Percentiles rank a stretch among this genome's conserved stretches.
Conservation (phyloP, 1,284 basidiomycete species). For the Neotropicomus parvogracilis region DNA sequence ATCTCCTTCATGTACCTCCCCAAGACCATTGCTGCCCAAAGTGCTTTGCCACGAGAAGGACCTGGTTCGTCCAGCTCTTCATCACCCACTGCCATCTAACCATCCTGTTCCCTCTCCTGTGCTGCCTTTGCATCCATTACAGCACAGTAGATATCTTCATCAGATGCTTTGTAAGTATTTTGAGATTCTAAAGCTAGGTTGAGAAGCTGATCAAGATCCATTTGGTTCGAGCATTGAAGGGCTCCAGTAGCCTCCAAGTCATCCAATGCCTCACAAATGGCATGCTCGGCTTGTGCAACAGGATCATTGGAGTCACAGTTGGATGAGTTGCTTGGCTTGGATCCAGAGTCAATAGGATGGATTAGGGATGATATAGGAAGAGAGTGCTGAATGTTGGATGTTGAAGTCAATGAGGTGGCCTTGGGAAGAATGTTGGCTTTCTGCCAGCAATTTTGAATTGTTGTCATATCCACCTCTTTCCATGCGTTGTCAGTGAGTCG, state of each 20-base stretch:
- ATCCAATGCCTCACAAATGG: too few relatives aligned
- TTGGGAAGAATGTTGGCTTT: neutral
- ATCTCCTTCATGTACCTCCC: too few relatives aligned
- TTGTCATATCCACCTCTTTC: neutral
- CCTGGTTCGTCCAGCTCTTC: too few relatives aligned
- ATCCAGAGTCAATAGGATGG: neutral
- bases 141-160: neutral
- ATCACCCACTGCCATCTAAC: too few relatives aligned
- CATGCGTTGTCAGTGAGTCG: neutral
- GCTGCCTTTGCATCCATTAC: neutral
- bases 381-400: too few relatives aligned
- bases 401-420: too few relatives aligned
- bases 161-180: neutral
- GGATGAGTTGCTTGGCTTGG: too few relatives aligned
- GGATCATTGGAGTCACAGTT: too few relatives aligned
- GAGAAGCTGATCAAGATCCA: neutral
- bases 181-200: neutral
- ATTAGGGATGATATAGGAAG: neutral
- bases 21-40: too few relatives aligned
- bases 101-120: too few relatives aligned
- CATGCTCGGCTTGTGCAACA: too few relatives aligned
- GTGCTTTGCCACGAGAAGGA: too few relatives aligned
- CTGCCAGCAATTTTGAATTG: neutral
- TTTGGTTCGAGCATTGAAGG: neutral
- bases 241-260: neutral